These are phyloP conservation scores for Penicillium sp. DNA, from an alignment of 2,329 filamentous ascomycete genomes.

Conservation along the genomic window DNA sequence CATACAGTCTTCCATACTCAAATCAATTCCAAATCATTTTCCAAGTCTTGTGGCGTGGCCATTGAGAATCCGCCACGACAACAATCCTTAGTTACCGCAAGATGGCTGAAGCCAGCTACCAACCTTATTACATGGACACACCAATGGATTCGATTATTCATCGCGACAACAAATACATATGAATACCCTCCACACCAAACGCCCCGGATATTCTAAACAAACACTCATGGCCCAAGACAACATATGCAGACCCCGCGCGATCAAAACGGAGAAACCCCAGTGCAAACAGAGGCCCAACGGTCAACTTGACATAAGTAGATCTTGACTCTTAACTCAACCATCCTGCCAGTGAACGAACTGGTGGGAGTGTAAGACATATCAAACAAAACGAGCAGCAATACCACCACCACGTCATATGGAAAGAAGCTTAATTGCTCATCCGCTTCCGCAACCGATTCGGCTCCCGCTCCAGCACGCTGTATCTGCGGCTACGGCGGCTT, in stretches of 20 bases:
- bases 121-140: background rate
- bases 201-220: background rate
- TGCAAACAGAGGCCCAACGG: background rate
- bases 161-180: no score
- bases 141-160: background rate
- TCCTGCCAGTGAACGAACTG: no score
- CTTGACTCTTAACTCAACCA: background rate
- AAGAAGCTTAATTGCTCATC: constrained; percentile 11
- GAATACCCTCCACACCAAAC: background rate
- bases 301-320: no score
- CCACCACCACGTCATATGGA: background rate
- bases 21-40: background rate
- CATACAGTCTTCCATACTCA: no score
- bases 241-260: background rate
- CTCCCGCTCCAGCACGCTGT: constrained; percentile 23
- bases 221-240: background rate
- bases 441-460: constrained; percentile 27
- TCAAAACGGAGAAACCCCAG: background rate
- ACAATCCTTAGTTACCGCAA: constrained; percentile 7
- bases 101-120: background rate
- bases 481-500: constrained; percentile 22
- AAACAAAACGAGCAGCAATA: background rate
- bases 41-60: background rate
- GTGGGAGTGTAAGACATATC: no score
- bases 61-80: constrained; percentile 9